A percentile compares a stretch with the other conserved stretches of the same genome.
Evolutionary conservation across 2,329 filamentous ascomycete species (phyloP).

Genomic region (Phialophora macrospora): DNA sequence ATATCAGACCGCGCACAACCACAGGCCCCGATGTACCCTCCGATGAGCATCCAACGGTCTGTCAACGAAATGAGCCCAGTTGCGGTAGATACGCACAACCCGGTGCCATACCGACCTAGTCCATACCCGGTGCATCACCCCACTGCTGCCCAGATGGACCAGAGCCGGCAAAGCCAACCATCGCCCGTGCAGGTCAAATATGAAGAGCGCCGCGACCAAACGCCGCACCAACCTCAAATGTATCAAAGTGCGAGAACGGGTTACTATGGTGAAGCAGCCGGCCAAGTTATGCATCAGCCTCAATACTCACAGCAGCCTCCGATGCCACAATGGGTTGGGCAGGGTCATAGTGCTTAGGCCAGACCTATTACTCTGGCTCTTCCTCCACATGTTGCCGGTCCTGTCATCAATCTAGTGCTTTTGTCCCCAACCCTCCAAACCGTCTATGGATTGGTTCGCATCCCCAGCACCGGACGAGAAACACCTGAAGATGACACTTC

Average conservation of each 20-base stretch:
- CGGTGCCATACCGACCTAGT: slow-evolving; percentile 33
- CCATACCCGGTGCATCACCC: slow-evolving; percentile 33
- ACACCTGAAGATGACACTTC: not conserved
- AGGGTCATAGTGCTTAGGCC: slow-evolving; percentile 20
- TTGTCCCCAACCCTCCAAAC: not conserved
- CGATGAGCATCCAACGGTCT: slow-evolving; percentile 37
- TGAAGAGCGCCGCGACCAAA: slow-evolving; percentile 35
- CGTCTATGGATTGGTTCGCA: not conserved
- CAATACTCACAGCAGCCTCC: slow-evolving; percentile 31
- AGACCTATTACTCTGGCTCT: not conserved
- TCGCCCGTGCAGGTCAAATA: slow-evolving; percentile 36
- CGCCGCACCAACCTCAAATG: slow-evolving; percentile 27
- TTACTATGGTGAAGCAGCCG: slow-evolving; percentile 31
- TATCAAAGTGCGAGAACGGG: slow-evolving; percentile 33
- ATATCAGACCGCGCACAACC: slow-evolving; percentile 34
- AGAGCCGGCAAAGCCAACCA: slow-evolving; percentile 34
- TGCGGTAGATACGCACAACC: slow-evolving; percentile 35
- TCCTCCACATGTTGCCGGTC: not conserved
- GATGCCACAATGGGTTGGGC: slow-evolving; percentile 27
- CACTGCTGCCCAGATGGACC: slow-evolving; percentile 30
- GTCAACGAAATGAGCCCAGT: slow-evolving; percentile 38
- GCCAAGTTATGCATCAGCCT: slow-evolving; percentile 24
- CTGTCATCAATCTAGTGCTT: not conserved
- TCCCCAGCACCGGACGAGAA: not conserved
- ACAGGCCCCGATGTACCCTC: slow-evolving; percentile 38